Evolutionary conservation across 495 filamentous ascomycete genomes (phyloP), one percentile per base, ranked within the genome.

Genomic region (Aspergillus nanangensis): DNA sequence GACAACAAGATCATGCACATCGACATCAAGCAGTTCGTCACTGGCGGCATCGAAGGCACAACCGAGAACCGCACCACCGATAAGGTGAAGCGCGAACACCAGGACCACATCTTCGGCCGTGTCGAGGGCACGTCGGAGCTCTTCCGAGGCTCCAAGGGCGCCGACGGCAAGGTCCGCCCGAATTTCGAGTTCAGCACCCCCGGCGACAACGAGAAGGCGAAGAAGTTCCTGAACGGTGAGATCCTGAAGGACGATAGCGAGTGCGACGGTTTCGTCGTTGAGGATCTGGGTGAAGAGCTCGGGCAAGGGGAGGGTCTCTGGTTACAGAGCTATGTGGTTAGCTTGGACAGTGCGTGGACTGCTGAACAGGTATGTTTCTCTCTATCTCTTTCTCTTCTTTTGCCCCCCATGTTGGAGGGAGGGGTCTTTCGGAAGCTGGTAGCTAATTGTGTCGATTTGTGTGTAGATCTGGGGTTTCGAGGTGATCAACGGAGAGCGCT

Each of bases 61-160:
- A 72, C 74, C 22, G 90, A 96, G 67, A 62, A 67, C 19, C 86
- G 92, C 47, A 77, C 60, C 22, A 69, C 92, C 1, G 88, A 96
- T 74, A 82, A 79, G 77, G 50, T 51, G 24, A 75, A 67, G 57
- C 84, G 88, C 48, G 76, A 80, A 33, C 88, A 93, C 68, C 63
- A 63, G 20, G 92, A 96, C 68, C 78, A 81, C 68, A 76, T 96
- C 44, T 97, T 96, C 60, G 92, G 93, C 17, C 66, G 65, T 10
- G 67, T 95, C 33, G 62, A 66, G 17, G 90, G 86, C 19, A 70
- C 77, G 42, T 77, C 72, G 21, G 72, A 79, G n/a, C 81, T 77
- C 53, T 38, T 81, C 41, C 58, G 62, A 21, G 70, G 65, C 13
- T 48, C 50, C 1, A 66, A 67, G 52, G 52, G 42, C 11, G 61